phyloP scores from a whole-genome alignment of 305 asterid genomes.

The Solanum hybrid region DNA sequence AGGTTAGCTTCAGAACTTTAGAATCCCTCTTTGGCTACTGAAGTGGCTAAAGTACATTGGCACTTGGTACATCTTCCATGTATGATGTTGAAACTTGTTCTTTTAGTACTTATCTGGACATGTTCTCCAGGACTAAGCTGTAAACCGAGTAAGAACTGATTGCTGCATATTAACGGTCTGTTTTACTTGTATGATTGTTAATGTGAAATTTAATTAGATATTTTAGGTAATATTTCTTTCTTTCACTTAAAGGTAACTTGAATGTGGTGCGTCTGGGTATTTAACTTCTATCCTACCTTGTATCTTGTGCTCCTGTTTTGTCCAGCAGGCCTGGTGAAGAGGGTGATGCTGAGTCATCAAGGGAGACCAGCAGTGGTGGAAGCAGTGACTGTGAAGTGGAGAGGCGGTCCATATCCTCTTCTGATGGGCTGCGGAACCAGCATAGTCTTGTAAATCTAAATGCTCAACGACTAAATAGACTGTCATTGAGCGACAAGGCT shows the following conservation, averaged over 20 bases:
- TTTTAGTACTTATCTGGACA: slow-evolving; percentile 1
- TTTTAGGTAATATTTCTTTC: not conserved
- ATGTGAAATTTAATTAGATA: not conserved
- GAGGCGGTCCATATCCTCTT: slow-evolving; percentile 22
- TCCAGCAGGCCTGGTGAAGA: slow-evolving; percentile 30
- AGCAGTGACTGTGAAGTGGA: slow-evolving; percentile 33
- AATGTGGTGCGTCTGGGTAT: not conserved
- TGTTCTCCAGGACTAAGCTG: not conserved
- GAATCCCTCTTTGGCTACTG: slow-evolving; percentile 1
- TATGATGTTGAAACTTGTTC: slow-evolving; percentile 5
- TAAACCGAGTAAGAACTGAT: not conserved
- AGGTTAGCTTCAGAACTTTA: not conserved
- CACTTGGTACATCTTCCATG: slow-evolving; percentile 11
- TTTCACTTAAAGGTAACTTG: not conserved
- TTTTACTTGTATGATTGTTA: not conserved
- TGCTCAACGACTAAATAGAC: slow-evolving; percentile 23
- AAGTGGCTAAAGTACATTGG: slow-evolving; percentile 3
- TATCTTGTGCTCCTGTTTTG: not conserved
- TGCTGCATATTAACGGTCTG: not conserved
- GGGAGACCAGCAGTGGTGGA: slow-evolving; percentile 32
- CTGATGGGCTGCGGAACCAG: slow-evolving; percentile 18
- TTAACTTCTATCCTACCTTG: not conserved
- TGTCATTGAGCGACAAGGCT: slow-evolving; percentile 25
- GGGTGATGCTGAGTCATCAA: slow-evolving; percentile 29
- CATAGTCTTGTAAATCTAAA: slow-evolving; percentile 8